Evolutionary conservation across 352 stramenopile species (phyloP).

Genomic region (Phytophthora hibernalis): DNA sequence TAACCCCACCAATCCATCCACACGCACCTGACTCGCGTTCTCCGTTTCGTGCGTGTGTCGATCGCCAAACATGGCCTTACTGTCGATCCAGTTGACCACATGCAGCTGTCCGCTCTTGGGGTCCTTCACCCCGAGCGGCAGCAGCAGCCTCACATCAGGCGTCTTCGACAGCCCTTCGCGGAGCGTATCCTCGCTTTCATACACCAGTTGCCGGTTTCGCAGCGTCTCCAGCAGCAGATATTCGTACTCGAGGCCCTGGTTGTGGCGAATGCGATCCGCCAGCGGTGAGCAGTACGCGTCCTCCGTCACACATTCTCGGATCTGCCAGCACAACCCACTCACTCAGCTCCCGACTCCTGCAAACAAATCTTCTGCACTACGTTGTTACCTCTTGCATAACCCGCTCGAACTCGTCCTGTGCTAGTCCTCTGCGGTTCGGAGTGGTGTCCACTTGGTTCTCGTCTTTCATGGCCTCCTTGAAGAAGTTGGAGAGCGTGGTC

Average conservation of each 20-base stretch:
- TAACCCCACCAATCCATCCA: not conserved
- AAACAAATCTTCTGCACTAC: not conserved
- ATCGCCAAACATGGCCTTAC: conserved; percentile 92
- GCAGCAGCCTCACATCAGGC: conserved; percentile 78
- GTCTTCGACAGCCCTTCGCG: conserved; percentile 88
- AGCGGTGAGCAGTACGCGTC: conserved; percentile 83
- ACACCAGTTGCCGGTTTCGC: conserved; percentile 71
- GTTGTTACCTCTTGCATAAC: conserved; percentile 39
- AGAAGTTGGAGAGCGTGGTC: conserved; percentile 70
- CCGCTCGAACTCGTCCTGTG: conserved; percentile 33
- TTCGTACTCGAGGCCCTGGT: conserved; percentile 87
- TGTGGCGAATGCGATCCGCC: conserved; percentile 77
- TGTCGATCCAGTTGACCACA: conserved; percentile 92
- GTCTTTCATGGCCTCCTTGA: conserved; percentile 59
- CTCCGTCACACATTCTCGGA: conserved; percentile 68
- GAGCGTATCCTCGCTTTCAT: conserved; percentile 85
- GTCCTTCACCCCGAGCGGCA: conserved; percentile 84
- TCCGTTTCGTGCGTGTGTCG: conserved; percentile 80
- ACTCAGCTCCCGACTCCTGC: not conserved
- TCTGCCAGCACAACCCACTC: conserved; percentile 37
- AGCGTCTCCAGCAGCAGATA: conserved; percentile 84
- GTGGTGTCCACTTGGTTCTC: conserved; percentile 9
- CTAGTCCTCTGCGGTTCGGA: conserved; percentile 33
- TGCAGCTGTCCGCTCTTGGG: conserved; percentile 32
- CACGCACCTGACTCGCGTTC: conserved; percentile 63